Conservation (phyloP, 2,329 filamentous ascomycete genomes). For the Neurospora sp. region DNA sequence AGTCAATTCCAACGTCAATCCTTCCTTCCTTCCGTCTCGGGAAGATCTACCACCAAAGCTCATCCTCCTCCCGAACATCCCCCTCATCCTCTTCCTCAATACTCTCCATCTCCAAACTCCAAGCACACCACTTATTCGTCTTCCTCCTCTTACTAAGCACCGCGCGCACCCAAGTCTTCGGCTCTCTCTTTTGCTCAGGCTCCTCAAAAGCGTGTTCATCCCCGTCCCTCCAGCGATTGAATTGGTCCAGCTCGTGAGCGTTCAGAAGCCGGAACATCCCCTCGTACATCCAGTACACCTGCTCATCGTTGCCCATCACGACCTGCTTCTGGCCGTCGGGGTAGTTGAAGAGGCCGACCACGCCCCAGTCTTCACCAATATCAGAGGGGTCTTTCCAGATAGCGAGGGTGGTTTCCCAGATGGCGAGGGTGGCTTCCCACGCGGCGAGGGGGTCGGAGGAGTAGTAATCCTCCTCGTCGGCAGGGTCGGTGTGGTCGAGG, state of each 20-base stretch:
- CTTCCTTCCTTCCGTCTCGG: not conserved
- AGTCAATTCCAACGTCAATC: not conserved
- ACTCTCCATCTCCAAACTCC: not conserved
- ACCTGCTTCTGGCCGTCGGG: not conserved
- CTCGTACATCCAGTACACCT: not conserved
- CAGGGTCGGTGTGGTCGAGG: not conserved
- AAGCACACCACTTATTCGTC: not conserved
- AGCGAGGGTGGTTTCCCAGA: not conserved
- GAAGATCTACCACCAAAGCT: not conserved
- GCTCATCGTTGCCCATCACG: not conserved
- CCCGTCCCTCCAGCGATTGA: not conserved
- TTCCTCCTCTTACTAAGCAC: not conserved
- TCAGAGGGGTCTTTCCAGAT: not conserved
- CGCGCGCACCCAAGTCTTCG: not conserved
- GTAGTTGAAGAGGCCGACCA: not conserved
- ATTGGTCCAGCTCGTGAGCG: not conserved
- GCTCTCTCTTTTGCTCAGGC: not conserved
- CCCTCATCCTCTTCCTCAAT: not conserved
- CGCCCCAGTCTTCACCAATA: not conserved
- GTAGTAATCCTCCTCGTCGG: not conserved
- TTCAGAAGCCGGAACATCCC: not conserved
- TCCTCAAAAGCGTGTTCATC: not conserved
- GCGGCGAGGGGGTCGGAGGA: not conserved
- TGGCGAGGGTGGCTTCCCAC: not conserved
- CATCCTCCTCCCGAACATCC: not conserved